phyloP scores from a whole-genome alignment of 495 filamentous ascomycete species.

The Trichoderma gamsii region DNA sequence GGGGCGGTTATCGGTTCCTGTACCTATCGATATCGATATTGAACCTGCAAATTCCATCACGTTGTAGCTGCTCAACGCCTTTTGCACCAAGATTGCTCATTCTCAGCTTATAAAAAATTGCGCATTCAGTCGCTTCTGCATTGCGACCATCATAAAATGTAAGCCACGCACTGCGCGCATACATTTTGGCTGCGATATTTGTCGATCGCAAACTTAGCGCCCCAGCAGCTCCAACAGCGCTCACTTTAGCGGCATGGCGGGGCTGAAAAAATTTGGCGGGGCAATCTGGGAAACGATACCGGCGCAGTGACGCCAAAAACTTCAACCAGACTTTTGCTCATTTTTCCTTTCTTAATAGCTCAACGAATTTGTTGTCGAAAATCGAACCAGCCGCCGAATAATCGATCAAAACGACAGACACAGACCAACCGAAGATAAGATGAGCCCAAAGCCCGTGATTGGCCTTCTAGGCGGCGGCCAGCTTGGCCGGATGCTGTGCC shows the following conservation, averaged over 20 bases:
- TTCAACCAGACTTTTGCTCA: no score
- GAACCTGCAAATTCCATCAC: background rate
- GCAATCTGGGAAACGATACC: no score
- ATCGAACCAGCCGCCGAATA: background rate
- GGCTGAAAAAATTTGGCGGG: no score
- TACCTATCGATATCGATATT: background rate
- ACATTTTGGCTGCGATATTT: no score
- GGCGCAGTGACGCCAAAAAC: no score
- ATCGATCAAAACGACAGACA: background rate
- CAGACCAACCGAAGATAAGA: background rate
- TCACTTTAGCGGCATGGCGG: no score
- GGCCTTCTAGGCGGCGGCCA: constrained; percentile 57
- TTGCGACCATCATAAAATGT: no score
- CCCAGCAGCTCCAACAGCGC: no score
- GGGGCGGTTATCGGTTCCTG: background rate
- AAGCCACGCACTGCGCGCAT: no score
- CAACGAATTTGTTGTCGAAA: background rate
- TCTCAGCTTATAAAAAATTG: background rate
- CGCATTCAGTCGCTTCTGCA: no score
- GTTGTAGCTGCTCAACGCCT: background rate
- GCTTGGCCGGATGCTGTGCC: constrained; percentile 91
- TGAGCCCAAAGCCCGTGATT: constrained; percentile 27
- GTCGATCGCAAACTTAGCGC: no score
- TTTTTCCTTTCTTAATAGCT: no score
- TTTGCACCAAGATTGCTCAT: background rate